These are phyloP conservation scores for Rhizomucor pusillus DNA, from an alignment of 371 early-diverging fungal genomes.

Conservation along the genomic window DNA sequence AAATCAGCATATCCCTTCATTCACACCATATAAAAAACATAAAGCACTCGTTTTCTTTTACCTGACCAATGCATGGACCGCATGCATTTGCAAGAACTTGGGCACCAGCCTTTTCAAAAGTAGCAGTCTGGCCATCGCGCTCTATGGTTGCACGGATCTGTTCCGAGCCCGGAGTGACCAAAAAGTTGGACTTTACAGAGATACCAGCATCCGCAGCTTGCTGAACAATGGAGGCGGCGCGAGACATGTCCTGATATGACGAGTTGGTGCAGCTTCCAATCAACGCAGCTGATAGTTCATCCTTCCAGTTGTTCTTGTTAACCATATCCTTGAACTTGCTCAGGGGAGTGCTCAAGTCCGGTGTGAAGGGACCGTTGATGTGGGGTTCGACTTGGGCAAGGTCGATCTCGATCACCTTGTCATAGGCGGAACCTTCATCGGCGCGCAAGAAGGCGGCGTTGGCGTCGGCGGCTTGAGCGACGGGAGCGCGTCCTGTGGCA, in stretches of 20 bases:
- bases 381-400: conserved; percentile 88
- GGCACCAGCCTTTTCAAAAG: conserved; percentile 83
- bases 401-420: conserved; percentile 90
- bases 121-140: conserved; percentile 85
- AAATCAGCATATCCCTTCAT: conserved; percentile 14
- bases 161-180: conserved; percentile 96
- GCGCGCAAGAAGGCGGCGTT: conserved; percentile 50
- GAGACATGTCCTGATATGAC: conserved; percentile 95
- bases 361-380: conserved; percentile 97
- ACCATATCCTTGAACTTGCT: conserved; percentile 78
- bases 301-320: conserved; percentile 83
- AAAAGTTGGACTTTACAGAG: conserved; percentile 76
- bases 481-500: conserved; percentile 71
- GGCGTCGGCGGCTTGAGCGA: conserved; percentile 73
- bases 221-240: conserved; percentile 81
- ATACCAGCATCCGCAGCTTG: conserved; percentile 84
- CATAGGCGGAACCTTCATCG: conserved; percentile 64
- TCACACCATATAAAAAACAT: not conserved
- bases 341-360: conserved; percentile 90
- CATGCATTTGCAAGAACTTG: conserved; percentile 88
- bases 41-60: conserved; percentile 13
- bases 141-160: conserved; percentile 95
- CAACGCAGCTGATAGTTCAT: conserved; percentile 82
- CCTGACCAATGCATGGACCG: conserved; percentile 89
- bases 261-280: conserved; percentile 97